Evolutionary conservation across 768 basidiomycete genomes (phyloP).

Genomic region (Suillus americanus): DNA sequence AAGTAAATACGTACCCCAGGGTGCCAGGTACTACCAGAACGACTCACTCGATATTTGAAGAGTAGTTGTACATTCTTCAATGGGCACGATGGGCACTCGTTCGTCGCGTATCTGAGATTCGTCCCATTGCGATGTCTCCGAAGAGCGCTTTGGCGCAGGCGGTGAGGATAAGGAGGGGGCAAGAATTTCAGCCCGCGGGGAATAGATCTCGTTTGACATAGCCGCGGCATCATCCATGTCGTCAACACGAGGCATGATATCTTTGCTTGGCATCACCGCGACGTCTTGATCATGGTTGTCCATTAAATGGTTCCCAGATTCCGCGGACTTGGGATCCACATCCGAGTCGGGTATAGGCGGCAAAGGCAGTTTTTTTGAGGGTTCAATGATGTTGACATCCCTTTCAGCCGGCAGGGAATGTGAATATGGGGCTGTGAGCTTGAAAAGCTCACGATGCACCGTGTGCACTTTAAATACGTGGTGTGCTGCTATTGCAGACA

Average conservation of each 20-base stretch:
- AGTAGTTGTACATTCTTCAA: background rate
- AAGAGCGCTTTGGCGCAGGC: background rate
- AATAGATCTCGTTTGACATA: background rate
- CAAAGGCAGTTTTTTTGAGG: conserved; percentile 17
- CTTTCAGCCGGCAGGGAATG: background rate
- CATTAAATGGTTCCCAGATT: background rate
- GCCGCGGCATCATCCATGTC: background rate
- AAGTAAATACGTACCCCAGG: background rate
- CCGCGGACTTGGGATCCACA: conserved; percentile 9
- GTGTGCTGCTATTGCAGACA: conserved; percentile 34
- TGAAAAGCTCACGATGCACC: conserved; percentile 14
- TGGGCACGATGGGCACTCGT: background rate
- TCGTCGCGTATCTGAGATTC: background rate
- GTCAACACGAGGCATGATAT: background rate
- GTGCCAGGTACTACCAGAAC: background rate
- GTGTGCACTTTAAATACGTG: conserved; percentile 22
- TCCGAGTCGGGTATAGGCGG: conserved; percentile 18
- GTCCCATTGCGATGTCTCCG: background rate
- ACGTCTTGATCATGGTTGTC: background rate
- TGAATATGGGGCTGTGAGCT: background rate
- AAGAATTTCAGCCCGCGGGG: background rate
- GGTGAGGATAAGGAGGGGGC: background rate
- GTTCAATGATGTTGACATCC: conserved; percentile 6
- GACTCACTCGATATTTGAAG: conserved; percentile 4
- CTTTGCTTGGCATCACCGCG: background rate